Evolutionary conservation across 2,329 filamentous ascomycete genomes (phyloP).

Genomic region (Nothopassalora personata): DNA sequence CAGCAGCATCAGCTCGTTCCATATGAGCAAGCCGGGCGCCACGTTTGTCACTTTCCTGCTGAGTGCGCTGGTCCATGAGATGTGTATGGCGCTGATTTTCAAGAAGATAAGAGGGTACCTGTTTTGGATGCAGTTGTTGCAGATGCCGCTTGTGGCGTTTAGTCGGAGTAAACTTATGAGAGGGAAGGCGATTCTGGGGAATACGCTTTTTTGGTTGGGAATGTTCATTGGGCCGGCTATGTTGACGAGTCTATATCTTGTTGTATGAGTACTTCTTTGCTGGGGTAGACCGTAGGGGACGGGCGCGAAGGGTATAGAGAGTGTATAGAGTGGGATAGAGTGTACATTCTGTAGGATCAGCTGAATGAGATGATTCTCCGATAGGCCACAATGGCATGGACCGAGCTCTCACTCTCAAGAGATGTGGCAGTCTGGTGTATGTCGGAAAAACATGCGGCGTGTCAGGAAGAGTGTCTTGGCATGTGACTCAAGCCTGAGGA

Average conservation of each 20-base stretch:
- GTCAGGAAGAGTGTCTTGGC: neutral
- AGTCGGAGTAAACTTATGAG: conserved; percentile 63
- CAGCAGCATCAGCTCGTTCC: conserved; percentile 66
- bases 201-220: conserved; percentile 72
- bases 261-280: conserved; percentile 21
- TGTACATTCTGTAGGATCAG: neutral
- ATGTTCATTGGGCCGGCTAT: conserved; percentile 72
- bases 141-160: conserved; percentile 64
- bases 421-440: neutral
- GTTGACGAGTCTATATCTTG: conserved; percentile 48
- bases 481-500: neutral
- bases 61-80: conserved; percentile 65
- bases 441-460: neutral
- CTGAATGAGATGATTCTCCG: neutral
- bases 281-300: too few relatives aligned
- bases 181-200: conserved; percentile 59
- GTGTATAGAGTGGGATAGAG: neutral
- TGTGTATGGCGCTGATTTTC: conserved; percentile 77
- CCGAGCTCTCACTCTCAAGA: neutral
- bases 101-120: conserved; percentile 71
- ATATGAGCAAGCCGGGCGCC: conserved; percentile 63
- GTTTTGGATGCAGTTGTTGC: conserved; percentile 66
- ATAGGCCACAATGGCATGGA: neutral
- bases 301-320: too few relatives aligned
- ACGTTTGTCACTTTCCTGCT: conserved; percentile 72